Percentiles rank a stretch among this genome's conserved stretches.
Conservation (phyloP, 768 basidiomycete genomes). For the Flagelloscypha sp. region DNA sequence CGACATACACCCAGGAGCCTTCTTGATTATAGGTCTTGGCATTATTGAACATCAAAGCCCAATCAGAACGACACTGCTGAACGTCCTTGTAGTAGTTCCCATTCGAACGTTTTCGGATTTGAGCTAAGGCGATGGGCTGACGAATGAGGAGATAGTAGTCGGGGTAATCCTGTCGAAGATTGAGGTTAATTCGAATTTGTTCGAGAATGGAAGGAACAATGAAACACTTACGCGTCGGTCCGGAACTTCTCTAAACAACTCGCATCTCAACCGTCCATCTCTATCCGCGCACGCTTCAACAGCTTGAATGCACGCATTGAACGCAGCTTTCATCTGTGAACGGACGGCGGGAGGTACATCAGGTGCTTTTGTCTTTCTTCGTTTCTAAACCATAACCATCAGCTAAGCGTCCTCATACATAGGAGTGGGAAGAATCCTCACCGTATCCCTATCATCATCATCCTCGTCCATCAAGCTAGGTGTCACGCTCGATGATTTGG, state of each 20-base stretch:
- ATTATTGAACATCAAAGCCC: slow-evolving; percentile 89
- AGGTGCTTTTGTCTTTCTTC: slow-evolving; percentile 64
- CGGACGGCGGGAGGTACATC: slow-evolving; percentile 52
- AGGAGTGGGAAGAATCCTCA: slow-evolving; percentile 24
- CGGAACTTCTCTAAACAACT: slow-evolving; percentile 83
- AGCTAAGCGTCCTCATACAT: slow-evolving; percentile 3
- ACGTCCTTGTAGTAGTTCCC: slow-evolving; percentile 68
- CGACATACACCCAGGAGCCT: slow-evolving; percentile 90
- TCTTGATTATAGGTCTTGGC: slow-evolving; percentile 92
- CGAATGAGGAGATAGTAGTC: slow-evolving; percentile 89
- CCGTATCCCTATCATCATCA: slow-evolving; percentile 64
- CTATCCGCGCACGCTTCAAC: slow-evolving; percentile 66
- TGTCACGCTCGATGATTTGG: slow-evolving; percentile 69
- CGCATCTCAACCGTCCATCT: slow-evolving; percentile 72
- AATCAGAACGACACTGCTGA: slow-evolving; percentile 65
- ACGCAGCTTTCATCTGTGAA: slow-evolving; percentile 79
- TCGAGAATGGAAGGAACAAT: slow-evolving; percentile 1
- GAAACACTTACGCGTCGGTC: slow-evolving; percentile 51
- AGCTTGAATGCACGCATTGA: slow-evolving; percentile 67
- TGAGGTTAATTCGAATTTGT: slow-evolving; percentile 6
- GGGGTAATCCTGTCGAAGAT: slow-evolving; percentile 60
- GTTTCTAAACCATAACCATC: slow-evolving; percentile 48
- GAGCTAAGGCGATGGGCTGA: slow-evolving; percentile 80
- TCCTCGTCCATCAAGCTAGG: slow-evolving; percentile 67
- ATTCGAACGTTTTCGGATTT: slow-evolving; percentile 71